These are phyloP conservation scores for Fraxinus baroniana DNA, from an alignment of 305 asterid species.

Conservation along the genomic window DNA sequence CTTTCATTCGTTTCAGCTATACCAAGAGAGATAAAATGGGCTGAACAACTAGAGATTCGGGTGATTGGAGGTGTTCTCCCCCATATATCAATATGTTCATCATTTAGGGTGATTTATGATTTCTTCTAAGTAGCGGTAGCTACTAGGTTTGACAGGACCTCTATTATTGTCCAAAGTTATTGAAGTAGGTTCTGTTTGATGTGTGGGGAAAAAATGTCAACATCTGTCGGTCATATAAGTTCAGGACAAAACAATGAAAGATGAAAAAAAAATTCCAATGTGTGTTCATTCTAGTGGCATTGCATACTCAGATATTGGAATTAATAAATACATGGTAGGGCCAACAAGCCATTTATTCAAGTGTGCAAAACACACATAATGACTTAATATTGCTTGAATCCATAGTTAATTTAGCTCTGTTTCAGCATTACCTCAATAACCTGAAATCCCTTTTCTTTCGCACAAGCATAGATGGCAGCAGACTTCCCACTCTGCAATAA, in stretches of 20 bases:
- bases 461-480: constrained; percentile 97
- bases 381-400: constrained; percentile 11
- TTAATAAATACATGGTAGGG: not conserved
- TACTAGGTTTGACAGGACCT: not conserved
- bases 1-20: not conserved
- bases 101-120: not conserved
- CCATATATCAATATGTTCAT: not conserved
- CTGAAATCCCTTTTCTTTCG: constrained; percentile 94
- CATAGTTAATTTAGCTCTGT: constrained; percentile 5
- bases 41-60: not conserved
- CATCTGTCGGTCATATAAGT: not conserved
- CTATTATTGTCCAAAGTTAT: not conserved
- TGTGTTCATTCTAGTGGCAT: not conserved
- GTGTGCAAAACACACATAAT: constrained; percentile 10
- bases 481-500: constrained; percentile 90
- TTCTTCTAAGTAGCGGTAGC: not conserved
- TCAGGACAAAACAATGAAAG: not conserved
- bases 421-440: constrained; percentile 77
- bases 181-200: not conserved
- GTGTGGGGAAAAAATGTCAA: not conserved
- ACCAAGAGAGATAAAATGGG: constrained; percentile 6
- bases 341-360: not conserved
- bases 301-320: not conserved
- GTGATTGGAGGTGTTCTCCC: not conserved
- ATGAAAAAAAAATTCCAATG: not conserved